Conservation (phyloP, 257 asterid species). For the Mentha longifolia region DNA sequence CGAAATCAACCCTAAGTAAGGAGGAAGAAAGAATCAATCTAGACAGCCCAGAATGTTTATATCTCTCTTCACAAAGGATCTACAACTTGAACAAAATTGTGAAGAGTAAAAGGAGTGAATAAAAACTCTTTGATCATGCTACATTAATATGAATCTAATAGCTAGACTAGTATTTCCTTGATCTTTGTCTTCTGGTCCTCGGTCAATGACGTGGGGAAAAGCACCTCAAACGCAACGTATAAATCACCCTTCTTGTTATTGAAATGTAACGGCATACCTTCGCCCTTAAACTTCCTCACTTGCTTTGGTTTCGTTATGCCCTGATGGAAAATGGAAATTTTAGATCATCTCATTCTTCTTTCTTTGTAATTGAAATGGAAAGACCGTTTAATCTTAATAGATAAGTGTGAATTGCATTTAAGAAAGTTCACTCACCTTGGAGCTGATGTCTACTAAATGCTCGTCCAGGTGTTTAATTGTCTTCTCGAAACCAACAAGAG, state of each 20-base stretch:
- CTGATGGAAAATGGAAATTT: conserved; percentile 38
- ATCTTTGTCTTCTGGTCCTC: conserved; percentile 83
- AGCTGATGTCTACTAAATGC: conserved; percentile 79
- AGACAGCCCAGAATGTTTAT: conserved; percentile 6
- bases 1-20: not conserved
- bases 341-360: not conserved
- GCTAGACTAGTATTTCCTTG: conserved; percentile 59
- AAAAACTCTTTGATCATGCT: conserved; percentile 12
- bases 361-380: not conserved
- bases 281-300: conserved; percentile 82
- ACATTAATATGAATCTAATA: conserved; percentile 10
- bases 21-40: conserved; percentile 7
- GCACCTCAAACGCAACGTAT: conserved; percentile 79
- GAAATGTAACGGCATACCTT: conserved; percentile 91
- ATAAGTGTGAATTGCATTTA: not conserved
- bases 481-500: conserved; percentile 95
- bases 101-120: conserved; percentile 16
- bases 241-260: conserved; percentile 91
- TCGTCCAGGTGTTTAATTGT: conserved; percentile 88
- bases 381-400: not conserved
- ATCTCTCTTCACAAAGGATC: conserved; percentile 32
- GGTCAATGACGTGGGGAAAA: conserved; percentile 77
- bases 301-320: conserved; percentile 89
- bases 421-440: conserved; percentile 58
- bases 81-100: conserved; percentile 41